These are phyloP conservation scores for Hypoxylon sp. DNA, from an alignment of 2,329 filamentous ascomycete genomes.

Conservation along the genomic window DNA sequence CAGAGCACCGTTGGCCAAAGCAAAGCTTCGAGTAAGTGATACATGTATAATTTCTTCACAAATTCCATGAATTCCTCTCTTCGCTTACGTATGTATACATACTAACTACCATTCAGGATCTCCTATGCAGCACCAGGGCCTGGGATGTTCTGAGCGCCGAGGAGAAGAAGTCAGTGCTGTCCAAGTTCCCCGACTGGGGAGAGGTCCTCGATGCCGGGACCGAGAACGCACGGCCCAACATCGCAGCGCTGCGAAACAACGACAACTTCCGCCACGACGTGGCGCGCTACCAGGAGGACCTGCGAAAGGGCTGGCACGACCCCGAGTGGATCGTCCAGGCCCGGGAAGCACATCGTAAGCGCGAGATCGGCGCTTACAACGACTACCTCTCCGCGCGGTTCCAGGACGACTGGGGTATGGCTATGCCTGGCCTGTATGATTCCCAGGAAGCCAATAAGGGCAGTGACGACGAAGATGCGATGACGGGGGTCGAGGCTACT, in stretches of 20 bases:
- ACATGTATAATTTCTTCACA: not conserved
- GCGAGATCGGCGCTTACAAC: slow-evolving; percentile 66
- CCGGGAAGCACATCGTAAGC: slow-evolving; percentile 65
- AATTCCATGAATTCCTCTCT: slow-evolving; percentile 4
- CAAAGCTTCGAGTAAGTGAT: slow-evolving; percentile 56
- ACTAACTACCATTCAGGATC: slow-evolving; percentile 48
- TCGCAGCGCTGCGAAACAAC: slow-evolving; percentile 62
- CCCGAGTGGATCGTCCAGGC: slow-evolving; percentile 67
- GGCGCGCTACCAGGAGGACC: slow-evolving; percentile 62
- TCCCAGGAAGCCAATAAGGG: not conserved
- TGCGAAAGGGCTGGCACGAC: slow-evolving; percentile 66
- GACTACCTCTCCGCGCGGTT: slow-evolving; percentile 63
- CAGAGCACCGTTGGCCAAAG: slow-evolving; percentile 55
- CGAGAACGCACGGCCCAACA: slow-evolving; percentile 58
- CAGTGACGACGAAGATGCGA: not conserved
- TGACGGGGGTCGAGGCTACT: slow-evolving; percentile 17
- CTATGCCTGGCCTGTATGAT: slow-evolving; percentile 54
- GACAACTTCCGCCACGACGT: slow-evolving; percentile 65
- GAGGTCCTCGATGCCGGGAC: slow-evolving; percentile 58
- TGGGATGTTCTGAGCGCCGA: slow-evolving; percentile 57
- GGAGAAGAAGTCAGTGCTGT: slow-evolving; percentile 55
- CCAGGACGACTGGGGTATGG: slow-evolving; percentile 63
- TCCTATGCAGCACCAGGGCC: slow-evolving; percentile 56
- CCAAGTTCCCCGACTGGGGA: slow-evolving; percentile 56
- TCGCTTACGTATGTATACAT: not conserved